Evolutionary conservation across 192 early-diverging fungal genomes (phyloP), one percentile per base, ranked within the genome.

Genomic region (Backusella sp.): DNA sequence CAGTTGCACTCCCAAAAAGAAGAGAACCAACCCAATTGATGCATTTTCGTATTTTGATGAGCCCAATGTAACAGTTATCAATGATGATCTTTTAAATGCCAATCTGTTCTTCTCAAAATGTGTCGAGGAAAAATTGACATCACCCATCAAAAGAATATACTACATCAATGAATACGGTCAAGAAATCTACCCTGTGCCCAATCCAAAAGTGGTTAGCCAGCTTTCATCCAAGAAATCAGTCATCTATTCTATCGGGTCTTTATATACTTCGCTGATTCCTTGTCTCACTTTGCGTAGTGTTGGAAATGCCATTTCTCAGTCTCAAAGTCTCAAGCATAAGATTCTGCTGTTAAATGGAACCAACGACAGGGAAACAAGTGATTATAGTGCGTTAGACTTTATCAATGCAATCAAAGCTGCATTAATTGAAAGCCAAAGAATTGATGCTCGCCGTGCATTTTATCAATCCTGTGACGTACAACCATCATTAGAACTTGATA

Each of bases 211-310:
- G 17, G 76, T 86, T 17, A 78, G 70, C 19, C 79, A 86, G 3
- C 76, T 94, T 34, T 79, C 79, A 4, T 74, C 76, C 28, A 91
- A 91, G 81, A 70, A 82, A 34, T 88, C 90, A 0, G 72, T 94
- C n/a, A 75, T 94, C 12, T 94, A 93, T 69, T 88, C 91, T 23
- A 92, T 92, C 68, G 93, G 93, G 0, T 92, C 91, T 9, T 73
- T 94, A 2, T 94, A 92, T 67, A 94, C 93, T 3, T 91, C 90
- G 19, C 85, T 94, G 46, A 83, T 92, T 17, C 93, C 93, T 7
- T 91, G 90, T 76, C 74, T 94, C 9, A 85, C 93, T 66, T 79
- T 94, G 19, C 89, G 89, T 9, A 89, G 88, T 35, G 87, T 92
- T 0, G 92, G 91, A 1, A 85, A 87, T 4, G 80, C 88, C 6